Conservation (phyloP, 2,329 filamentous ascomycete genomes). For the Stachybotrys chlorohalonatus region DNA sequence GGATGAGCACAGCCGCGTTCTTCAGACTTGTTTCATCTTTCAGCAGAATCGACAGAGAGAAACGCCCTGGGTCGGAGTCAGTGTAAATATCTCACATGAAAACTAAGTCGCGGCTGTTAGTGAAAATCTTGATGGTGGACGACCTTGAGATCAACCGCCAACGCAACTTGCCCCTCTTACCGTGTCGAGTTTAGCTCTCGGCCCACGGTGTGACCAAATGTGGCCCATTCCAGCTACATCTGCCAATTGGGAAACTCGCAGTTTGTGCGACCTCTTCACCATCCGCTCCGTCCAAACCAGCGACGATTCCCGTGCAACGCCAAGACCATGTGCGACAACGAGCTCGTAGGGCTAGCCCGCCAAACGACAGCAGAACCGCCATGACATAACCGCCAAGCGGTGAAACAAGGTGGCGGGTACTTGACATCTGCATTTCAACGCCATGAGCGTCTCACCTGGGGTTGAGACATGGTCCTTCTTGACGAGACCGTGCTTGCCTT, state of each 20-base stretch:
- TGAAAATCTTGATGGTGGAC: neutral
- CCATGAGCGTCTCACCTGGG: neutral
- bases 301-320: neutral
- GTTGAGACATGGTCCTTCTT: neutral
- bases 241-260: neutral
- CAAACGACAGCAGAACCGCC: neutral
- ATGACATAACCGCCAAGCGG: neutral
- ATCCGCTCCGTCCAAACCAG: too few species aligned
- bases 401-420: neutral
- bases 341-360: neutral
- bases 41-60: neutral
- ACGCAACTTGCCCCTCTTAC: constrained; percentile 21
- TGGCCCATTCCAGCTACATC: neutral
- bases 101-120: neutral
- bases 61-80: neutral
- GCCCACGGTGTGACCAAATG: neutral
- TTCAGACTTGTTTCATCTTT: neutral
- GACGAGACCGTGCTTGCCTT: too few species aligned
- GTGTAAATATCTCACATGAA: neutral
- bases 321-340: neutral
- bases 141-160: constrained; percentile 2
- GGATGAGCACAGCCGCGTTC: too few species aligned
- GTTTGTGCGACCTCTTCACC: neutral
- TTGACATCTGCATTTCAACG: neutral
- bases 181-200: constrained; percentile 14